Evolutionary conservation across 2,329 filamentous ascomycete species (phyloP).

Genomic region (Ascochyta koolunga): DNA sequence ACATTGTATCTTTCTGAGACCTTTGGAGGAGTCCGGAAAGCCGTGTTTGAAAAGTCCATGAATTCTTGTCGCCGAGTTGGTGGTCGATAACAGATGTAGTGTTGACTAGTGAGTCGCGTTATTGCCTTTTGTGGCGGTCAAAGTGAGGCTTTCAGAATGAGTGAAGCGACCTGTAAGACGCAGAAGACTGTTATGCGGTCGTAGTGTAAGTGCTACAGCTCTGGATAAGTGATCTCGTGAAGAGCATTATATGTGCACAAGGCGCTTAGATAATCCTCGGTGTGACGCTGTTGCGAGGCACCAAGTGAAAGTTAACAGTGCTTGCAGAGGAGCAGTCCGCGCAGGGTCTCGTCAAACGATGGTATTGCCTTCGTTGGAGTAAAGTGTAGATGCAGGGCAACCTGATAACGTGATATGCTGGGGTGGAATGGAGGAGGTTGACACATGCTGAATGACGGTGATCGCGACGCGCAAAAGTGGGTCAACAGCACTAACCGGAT

Average conservation of each 20-base stretch:
- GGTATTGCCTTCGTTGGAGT: constrained; percentile 8
- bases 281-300: constrained; percentile 26
- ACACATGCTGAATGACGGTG: constrained; percentile 18
- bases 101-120: constrained; percentile 22
- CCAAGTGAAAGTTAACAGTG: constrained; percentile 12
- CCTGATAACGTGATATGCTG: constrained; percentile 21
- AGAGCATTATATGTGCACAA: constrained; percentile 35
- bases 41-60: constrained; percentile 43
- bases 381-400: not conserved
- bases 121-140: constrained; percentile 27
- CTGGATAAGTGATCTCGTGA: constrained; percentile 23
- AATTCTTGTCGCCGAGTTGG: not conserved
- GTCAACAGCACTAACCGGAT: constrained; percentile 13
- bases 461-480: constrained; percentile 20
- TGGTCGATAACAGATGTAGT: constrained; percentile 31
- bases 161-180: constrained; percentile 6
- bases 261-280: constrained; percentile 22
- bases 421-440: constrained; percentile 20
- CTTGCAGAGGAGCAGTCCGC: constrained; percentile 2
- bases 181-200: constrained; percentile 10
- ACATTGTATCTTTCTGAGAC: constrained; percentile 42
- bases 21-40: constrained; percentile 27
- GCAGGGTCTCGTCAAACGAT: constrained; percentile 17
- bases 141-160: constrained; percentile 4
- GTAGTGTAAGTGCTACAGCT: constrained; percentile 20